Percentiles rank a stretch among this genome's conserved stretches.
Conservation (phyloP, 768 basidiomycete species). For the Postia placenta region DNA sequence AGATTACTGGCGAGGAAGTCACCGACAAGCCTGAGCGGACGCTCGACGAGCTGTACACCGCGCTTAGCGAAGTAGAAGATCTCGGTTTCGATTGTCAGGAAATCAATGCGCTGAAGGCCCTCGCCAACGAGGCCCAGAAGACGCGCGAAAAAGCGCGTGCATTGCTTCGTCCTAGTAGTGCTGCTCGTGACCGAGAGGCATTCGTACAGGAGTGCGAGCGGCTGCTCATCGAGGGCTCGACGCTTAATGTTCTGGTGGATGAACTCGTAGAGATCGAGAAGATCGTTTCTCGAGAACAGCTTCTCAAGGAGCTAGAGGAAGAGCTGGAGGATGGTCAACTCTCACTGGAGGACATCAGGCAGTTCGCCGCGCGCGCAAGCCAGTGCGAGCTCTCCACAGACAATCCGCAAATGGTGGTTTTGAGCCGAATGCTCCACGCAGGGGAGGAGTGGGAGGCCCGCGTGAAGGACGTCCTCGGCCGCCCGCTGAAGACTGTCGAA, state of each 20-base stretch:
- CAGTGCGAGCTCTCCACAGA: constrained; percentile 59
- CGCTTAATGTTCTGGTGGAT: constrained; percentile 78
- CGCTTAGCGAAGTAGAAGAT: constrained; percentile 66
- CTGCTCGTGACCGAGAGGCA: constrained; percentile 42
- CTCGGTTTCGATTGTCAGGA: constrained; percentile 86
- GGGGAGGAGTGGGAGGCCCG: constrained; percentile 77
- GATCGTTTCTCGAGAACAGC: constrained; percentile 73
- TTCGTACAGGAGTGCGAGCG: constrained; percentile 68
- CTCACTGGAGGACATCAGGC: constrained; percentile 73
- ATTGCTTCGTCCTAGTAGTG: constrained; percentile 40
- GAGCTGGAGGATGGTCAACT: constrained; percentile 64
- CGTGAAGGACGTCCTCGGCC: constrained; percentile 58
- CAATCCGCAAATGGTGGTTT: constrained; percentile 56
- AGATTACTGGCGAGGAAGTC: constrained; percentile 42
- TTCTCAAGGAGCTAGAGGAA: constrained; percentile 70
- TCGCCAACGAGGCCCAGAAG: constrained; percentile 62
- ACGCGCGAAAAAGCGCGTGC: constrained; percentile 48
- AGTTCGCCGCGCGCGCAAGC: constrained; percentile 63
- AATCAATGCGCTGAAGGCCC: constrained; percentile 45
- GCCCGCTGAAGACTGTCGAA: constrained; percentile 67
- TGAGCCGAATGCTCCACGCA: constrained; percentile 57
- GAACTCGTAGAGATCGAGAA: constrained; percentile 74
- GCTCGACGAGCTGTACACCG: constrained; percentile 60
- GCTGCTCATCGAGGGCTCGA: constrained; percentile 61
- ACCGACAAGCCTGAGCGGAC: constrained; percentile 67